Evolutionary conservation across 2,329 filamentous ascomycete genomes (phyloP).

Genomic region (Xylariales sp.): DNA sequence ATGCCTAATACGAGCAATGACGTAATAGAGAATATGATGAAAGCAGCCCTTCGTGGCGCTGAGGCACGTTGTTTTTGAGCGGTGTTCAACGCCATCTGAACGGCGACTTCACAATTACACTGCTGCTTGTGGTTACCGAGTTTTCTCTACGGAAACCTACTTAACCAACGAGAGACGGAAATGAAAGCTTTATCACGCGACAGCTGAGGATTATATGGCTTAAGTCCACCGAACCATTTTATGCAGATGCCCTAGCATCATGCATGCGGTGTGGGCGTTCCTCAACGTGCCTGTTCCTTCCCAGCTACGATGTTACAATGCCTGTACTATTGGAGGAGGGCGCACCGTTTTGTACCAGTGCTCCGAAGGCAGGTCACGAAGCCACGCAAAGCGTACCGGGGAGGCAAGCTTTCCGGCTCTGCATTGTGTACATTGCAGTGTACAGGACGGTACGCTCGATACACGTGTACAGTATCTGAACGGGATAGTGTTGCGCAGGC

Average conservation of each 20-base stretch:
- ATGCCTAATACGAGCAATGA: slow-evolving; percentile 52
- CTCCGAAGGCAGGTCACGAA: slow-evolving; percentile 27
- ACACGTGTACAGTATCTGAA: neutral
- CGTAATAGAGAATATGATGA: slow-evolving; percentile 47
- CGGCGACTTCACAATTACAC: slow-evolving; percentile 23
- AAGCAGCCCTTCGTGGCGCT: slow-evolving; percentile 44
- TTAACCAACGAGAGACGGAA: slow-evolving; percentile 10
- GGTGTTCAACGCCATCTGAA: slow-evolving; percentile 39
- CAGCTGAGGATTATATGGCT: slow-evolving; percentile 28
- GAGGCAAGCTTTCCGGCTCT: too few species aligned
- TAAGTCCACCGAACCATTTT: slow-evolving; percentile 14
- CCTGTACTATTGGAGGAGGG: slow-evolving; percentile 9
- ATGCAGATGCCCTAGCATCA: neutral
- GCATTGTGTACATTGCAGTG: too few species aligned
- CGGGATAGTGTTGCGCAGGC: slow-evolving; percentile 19
- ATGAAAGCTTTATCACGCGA: slow-evolving; percentile 11
- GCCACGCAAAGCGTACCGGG: slow-evolving; percentile 5
- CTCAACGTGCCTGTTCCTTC: neutral
- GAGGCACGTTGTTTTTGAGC: slow-evolving; percentile 27
- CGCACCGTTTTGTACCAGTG: slow-evolving; percentile 3
- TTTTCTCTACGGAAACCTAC: slow-evolving; percentile 11
- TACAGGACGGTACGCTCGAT: too few species aligned
- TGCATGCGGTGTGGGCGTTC: slow-evolving; percentile 17
- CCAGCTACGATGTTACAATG: slow-evolving; percentile 23
- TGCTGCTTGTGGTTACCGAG: slow-evolving; percentile 18